phyloP scores from a whole-genome alignment of 2,329 filamentous ascomycete genomes.

The Penicillium sumatraense region DNA sequence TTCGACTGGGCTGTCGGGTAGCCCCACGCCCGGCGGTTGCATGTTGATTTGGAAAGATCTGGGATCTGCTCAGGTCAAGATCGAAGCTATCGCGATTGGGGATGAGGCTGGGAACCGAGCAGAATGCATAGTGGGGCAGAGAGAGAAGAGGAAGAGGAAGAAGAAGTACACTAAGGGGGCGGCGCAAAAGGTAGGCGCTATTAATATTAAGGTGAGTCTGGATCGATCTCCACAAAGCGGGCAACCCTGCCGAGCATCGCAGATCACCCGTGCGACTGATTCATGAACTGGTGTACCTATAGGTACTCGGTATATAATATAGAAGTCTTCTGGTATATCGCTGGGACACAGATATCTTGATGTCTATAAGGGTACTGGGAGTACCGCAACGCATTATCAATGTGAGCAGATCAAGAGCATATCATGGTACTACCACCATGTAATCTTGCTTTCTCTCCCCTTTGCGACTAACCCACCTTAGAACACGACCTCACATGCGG shows the following conservation, averaged over 20 bases:
- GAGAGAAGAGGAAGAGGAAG: background rate
- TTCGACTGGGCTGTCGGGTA: background rate
- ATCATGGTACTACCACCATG: too few relatives aligned
- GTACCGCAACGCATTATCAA: too few relatives aligned
- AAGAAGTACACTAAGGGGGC: background rate
- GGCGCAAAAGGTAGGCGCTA: background rate
- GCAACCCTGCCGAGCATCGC: conserved; percentile 17
- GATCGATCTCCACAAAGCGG: conserved; percentile 10
- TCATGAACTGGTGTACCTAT: background rate
- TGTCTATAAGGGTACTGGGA: too few relatives aligned
- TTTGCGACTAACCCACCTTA: too few relatives aligned
- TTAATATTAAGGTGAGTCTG: conserved; percentile 3
- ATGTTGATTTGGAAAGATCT: background rate
- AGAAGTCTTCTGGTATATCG: too few relatives aligned
- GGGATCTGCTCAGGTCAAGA: background rate
- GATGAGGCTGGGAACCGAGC: too few relatives aligned
- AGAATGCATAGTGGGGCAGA: conserved; percentile 15
- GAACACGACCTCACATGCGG: conserved; percentile 9
- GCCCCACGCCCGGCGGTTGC: background rate
- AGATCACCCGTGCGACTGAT: conserved; percentile 20
- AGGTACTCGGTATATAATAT: too few relatives aligned
- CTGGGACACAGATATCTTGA: too few relatives aligned
- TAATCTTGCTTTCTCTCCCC: too few relatives aligned
- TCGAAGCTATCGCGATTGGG: background rate
- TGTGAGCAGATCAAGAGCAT: too few relatives aligned